phyloP scores from a whole-genome alignment of 306 rosid genomes.

The Boehmeria nivea region DNA sequence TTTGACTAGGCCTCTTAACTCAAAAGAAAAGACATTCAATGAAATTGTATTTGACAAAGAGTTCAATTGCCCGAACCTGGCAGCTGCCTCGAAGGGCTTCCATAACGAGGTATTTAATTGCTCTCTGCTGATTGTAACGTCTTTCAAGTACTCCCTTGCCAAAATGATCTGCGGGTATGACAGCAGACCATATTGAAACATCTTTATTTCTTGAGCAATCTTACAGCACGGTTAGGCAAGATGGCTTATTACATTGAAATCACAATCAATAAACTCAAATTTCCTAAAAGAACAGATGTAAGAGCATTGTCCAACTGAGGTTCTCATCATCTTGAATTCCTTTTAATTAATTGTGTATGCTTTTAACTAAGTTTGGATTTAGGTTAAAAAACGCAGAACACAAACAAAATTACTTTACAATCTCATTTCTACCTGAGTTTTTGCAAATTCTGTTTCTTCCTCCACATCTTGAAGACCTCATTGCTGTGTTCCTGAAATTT shows the following conservation, averaged over 20 bases:
- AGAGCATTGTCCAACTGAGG: too few species aligned
- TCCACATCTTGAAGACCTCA: slow-evolving; percentile 70
- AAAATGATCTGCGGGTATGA: slow-evolving; percentile 68
- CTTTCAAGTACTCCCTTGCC: slow-evolving; percentile 93
- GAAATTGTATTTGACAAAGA: too few species aligned
- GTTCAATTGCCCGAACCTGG: slow-evolving; percentile 55
- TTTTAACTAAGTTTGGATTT: not conserved
- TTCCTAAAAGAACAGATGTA: too few species aligned
- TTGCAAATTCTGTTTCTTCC: slow-evolving; percentile 80
- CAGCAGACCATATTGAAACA: too few species aligned
- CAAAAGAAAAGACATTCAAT: too few species aligned
- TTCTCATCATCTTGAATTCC: not conserved
- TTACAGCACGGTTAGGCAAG: too few species aligned
- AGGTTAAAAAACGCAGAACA: too few species aligned
- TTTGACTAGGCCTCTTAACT: too few species aligned
- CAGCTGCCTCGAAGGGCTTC: slow-evolving; percentile 96
- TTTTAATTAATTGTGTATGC: too few species aligned
- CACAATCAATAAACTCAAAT: not conserved
- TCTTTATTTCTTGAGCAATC: too few species aligned
- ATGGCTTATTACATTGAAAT: slow-evolving; percentile 11
- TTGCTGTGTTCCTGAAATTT: slow-evolving; percentile 71
- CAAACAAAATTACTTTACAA: slow-evolving; percentile 16
- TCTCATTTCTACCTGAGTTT: slow-evolving; percentile 67
- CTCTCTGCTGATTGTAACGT: slow-evolving; percentile 67
- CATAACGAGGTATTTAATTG: slow-evolving; percentile 81